Percentiles rank a stretch among this genome's conserved stretches.
phyloP scores from a whole-genome alignment of 2,329 filamentous ascomycete species.

The Colletotrichum lupini region DNA sequence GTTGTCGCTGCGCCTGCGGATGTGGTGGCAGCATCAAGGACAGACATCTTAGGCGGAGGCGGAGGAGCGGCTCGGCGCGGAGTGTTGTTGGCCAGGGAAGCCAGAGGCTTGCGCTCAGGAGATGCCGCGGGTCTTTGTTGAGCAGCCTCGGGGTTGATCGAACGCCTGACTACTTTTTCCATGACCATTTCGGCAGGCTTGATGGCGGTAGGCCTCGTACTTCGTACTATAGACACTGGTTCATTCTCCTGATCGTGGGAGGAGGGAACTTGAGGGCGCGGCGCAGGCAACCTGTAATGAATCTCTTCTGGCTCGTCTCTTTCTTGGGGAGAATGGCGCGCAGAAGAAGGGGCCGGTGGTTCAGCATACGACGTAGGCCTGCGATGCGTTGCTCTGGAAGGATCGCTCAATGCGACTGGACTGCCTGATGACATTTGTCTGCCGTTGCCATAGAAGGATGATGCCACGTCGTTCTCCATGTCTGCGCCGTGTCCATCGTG shows the following conservation, averaged over 20 bases:
- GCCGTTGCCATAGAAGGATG: constrained; percentile 56
- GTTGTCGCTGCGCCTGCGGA: constrained; percentile 83
- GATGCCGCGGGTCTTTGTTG: constrained; percentile 52
- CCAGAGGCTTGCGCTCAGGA: constrained; percentile 67
- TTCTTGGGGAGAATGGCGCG: constrained; percentile 46
- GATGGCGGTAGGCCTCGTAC: constrained; percentile 65
- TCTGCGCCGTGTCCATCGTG: constrained; percentile 52
- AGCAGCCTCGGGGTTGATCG: constrained; percentile 57
- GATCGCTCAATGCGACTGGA: constrained; percentile 62
- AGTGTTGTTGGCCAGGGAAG: constrained; percentile 71
- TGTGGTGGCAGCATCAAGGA: constrained; percentile 90
- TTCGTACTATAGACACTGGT: constrained; percentile 75
- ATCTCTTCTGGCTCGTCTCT: constrained; percentile 53
- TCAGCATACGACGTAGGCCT: constrained; percentile 52
- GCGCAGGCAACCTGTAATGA: constrained; percentile 65
- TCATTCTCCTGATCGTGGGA: constrained; percentile 88
- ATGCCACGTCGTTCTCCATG: constrained; percentile 51
- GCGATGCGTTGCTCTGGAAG: constrained; percentile 54
- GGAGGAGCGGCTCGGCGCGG: constrained; percentile 81
- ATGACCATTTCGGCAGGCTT: constrained; percentile 65
- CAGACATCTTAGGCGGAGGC: constrained; percentile 95
- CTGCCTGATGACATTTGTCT: constrained; percentile 69
- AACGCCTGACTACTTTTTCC: constrained; percentile 64
- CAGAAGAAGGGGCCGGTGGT: constrained; percentile 44
- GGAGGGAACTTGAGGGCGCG: constrained; percentile 69